Evolutionary conservation across 2,329 filamentous ascomycete species (phyloP), one percentile per base, ranked within the genome.

Genomic region (Ophiognomonia clavigignenti-juglandacearum): DNA sequence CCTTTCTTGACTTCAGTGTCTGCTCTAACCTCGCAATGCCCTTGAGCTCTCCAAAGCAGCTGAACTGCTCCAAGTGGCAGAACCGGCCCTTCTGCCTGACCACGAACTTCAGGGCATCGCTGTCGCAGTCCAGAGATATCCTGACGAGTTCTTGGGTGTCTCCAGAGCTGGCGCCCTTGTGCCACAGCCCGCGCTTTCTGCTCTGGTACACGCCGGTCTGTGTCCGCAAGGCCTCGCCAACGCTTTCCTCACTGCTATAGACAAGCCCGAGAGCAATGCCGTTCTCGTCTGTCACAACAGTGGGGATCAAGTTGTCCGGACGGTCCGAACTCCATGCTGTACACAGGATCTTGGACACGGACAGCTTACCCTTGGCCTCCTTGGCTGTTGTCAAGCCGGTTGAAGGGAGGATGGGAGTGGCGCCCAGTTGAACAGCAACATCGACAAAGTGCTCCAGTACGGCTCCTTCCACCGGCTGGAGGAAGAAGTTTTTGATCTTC

Each of bases 131-230:
- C 45, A 95, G 74, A 1, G 86, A 85, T 54, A 98, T 78, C 48
- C 83, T 83, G 19, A 97, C 74, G 42, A 98, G 75, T 64, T 96
- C 84, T 66, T 98, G 93, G 11, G 88, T 88, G 64, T 97, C 91
- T 13, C 93, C 93, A 45, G 92, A 97, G 8, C 86, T 93, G 43
- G 91, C 88, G 6, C 93, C 93, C 72, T 98, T 98, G 67, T 95
- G 86, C 93, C 93, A 98, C 23, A 98, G 69, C 1, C 93, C 93
- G 37, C 93, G 81, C 73, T 96, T 97, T 43, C 93, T 80, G 71
- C 92, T 97, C 68, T 96, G 90, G 65, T 98, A 98, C 31, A 97
- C 92, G 26, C 93, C 91, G 1, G 73, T 74, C 57, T 77, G 72
- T 6, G 89, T 95, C 59, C 80, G 81, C 51, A 98, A 64, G 31